Percentiles rank a stretch among this genome's conserved stretches.
phyloP scores from a whole-genome alignment of 169 alveolate species.

The Babesia gibsoni region DNA sequence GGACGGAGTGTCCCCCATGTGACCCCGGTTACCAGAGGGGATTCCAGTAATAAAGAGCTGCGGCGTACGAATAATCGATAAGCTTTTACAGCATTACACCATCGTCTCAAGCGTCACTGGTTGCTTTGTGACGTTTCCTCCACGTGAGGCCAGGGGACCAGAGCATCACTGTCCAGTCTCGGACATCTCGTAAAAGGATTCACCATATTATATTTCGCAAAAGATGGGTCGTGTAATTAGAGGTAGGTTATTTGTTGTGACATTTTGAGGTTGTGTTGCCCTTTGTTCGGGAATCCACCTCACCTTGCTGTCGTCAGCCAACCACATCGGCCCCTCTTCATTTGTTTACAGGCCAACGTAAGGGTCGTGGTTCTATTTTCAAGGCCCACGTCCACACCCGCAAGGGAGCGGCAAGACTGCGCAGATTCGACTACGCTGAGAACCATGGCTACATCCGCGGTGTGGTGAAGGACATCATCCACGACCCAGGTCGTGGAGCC shows the following conservation, averaged over 20 bases:
- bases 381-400: slow-evolving; percentile 91
- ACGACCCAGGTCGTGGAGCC: slow-evolving; percentile 99
- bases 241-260: slow-evolving; percentile 22
- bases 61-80: slow-evolving; percentile 29
- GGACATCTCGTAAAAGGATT: not conserved
- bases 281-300: not conserved
- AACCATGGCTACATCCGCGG: slow-evolving; percentile 93
- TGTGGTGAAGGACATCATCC: slow-evolving; percentile 93
- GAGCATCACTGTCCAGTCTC: not conserved
- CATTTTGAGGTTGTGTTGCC: no score
- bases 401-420: slow-evolving; percentile 94
- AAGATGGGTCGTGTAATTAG: slow-evolving; percentile 64
- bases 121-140: not conserved
- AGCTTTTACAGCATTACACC: not conserved
- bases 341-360: slow-evolving; percentile 90
- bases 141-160: not conserved
- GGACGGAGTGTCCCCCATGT: slow-evolving; percentile 40
- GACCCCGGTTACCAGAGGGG: not conserved
- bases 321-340: slow-evolving; percentile 26
- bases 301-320: not conserved
- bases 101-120: not conserved
- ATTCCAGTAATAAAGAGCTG: not conserved
- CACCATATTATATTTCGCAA: not conserved
- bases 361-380: slow-evolving; percentile 95
- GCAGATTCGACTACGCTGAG: slow-evolving; percentile 93